Conservation (phyloP, 768 basidiomycete genomes). For the Suillus plorans region DNA sequence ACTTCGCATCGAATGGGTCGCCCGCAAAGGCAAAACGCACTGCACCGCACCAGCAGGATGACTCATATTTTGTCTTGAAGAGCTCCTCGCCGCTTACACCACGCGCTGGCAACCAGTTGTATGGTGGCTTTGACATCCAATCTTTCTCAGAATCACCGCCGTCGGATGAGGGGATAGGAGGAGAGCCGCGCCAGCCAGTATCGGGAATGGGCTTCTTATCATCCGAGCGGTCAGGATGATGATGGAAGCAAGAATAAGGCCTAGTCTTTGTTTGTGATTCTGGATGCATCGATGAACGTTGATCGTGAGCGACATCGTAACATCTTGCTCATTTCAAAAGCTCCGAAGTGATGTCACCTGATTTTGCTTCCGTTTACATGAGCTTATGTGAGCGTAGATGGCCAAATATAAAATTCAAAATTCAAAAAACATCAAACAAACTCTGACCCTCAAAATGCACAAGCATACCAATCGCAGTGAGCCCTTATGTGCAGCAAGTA, state of each 20-base stretch:
- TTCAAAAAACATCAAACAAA: not conserved
- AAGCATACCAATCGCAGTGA: conserved; percentile 46
- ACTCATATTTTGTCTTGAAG: conserved; percentile 7
- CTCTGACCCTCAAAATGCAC: conserved; percentile 23
- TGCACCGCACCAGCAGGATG: conserved; percentile 33
- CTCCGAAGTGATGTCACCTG: conserved; percentile 6
- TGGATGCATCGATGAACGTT: not conserved
- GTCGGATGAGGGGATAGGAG: conserved; percentile 5
- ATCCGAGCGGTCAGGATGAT: not conserved
- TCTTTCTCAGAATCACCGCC: conserved; percentile 25
- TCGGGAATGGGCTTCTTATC: conserved; percentile 4
- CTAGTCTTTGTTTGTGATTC: not conserved
- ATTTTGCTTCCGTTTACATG: not conserved
- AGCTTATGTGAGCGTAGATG: no score
- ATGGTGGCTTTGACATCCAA: conserved; percentile 32
- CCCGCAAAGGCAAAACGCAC: conserved; percentile 31
- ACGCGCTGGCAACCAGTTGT: conserved; percentile 24
- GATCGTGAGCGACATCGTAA: not conserved
- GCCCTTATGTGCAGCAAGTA: conserved; percentile 53
- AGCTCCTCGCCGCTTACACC: conserved; percentile 10
- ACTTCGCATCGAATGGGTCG: conserved; percentile 32
- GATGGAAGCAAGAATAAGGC: not conserved
- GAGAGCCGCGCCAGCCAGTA: conserved; percentile 6
- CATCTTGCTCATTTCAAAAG: not conserved
- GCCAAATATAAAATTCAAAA: no score